These are phyloP conservation scores for Uronychia setigera DNA, from an alignment of 73 alveolate genomes.

Conservation along the genomic window DNA sequence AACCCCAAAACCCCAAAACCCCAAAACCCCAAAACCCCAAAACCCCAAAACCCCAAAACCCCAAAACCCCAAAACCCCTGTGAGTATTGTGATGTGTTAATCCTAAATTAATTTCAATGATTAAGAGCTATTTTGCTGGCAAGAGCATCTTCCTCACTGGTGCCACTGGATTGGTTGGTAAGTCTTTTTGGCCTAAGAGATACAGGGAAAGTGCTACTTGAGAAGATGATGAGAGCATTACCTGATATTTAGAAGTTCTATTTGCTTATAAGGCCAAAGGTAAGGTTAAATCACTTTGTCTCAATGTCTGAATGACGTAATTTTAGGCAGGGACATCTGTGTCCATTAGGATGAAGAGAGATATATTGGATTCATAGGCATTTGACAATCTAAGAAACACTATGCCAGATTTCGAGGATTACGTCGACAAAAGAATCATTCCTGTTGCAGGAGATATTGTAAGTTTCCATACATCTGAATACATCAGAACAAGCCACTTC, in stretches of 20 bases:
- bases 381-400: conserved; percentile 16
- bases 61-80: no score
- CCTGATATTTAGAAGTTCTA: conserved; percentile 66
- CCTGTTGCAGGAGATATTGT: conserved; percentile 66
- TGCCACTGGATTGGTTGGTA: conserved; percentile 86
- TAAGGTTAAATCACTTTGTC: no score
- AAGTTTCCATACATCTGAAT: neutral
- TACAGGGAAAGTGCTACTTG: conserved; percentile 82
- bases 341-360: conserved; percentile 36
- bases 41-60: no score
- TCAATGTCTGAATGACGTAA: neutral
- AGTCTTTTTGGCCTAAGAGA: conserved; percentile 39
- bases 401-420: conserved; percentile 27
- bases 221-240: conserved; percentile 69
- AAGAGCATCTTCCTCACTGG: conserved; percentile 74
- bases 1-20: no score
- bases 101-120: conserved; percentile 10
- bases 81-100: no score
- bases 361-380: conserved; percentile 16
- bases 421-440: conserved; percentile 30
- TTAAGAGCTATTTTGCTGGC: conserved; percentile 49
- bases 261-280: conserved; percentile 68
- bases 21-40: no score
- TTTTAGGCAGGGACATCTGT: conserved; percentile 29
- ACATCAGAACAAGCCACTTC: neutral